Evolutionary conservation across 192 early-diverging fungal genomes (phyloP).

Genomic region (Coemansia sp.): DNA sequence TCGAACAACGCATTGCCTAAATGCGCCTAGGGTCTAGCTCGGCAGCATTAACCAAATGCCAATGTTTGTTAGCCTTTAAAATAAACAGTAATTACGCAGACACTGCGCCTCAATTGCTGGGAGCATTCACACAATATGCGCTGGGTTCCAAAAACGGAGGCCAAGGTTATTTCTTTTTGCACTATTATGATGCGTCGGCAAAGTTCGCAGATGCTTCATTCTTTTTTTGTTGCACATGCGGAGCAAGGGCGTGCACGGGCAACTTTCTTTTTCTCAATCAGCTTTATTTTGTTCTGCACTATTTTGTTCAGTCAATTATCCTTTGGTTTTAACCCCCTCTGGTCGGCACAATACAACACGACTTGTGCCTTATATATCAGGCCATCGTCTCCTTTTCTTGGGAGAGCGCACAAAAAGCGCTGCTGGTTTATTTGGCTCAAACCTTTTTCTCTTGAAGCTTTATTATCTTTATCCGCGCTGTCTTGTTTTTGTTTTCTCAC

Average conservation of each 20-base stretch:
- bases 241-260: background rate
- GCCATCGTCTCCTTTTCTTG: background rate
- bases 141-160: background rate
- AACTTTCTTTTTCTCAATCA: background rate
- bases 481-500: constrained; percentile 3
- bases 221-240: background rate
- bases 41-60: background rate
- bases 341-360: background rate
- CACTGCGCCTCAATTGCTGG: background rate
- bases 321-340: background rate
- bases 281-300: constrained; percentile 2
- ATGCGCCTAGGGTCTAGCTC: background rate
- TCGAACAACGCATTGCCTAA: background rate
- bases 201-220: constrained; percentile 5
- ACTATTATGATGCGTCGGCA: background rate
- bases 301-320: constrained; percentile 1
- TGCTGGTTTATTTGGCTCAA: background rate
- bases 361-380: background rate
- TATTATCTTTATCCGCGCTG: background rate
- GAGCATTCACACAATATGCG: too few relatives aligned
- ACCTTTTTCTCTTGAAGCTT: background rate
- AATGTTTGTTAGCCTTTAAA: background rate
- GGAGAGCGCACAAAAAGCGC: background rate
- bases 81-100: background rate
- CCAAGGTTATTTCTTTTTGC: background rate